Evolutionary conservation across 495 filamentous ascomycete genomes (phyloP).

Genomic region (Bacidia rubella): DNA sequence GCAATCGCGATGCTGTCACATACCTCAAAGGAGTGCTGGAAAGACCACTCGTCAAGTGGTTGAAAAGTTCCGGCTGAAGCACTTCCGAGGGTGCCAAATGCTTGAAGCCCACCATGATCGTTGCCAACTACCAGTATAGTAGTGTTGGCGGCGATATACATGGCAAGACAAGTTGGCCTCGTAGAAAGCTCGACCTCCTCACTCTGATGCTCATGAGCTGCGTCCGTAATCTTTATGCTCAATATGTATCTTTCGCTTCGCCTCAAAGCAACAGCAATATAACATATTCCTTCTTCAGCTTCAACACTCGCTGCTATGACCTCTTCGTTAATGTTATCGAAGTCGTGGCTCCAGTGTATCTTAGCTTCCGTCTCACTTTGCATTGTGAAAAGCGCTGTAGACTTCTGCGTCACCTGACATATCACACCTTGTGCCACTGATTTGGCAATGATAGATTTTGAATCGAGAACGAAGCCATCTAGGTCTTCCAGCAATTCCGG

Average conservation of each 20-base stretch:
- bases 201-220: neutral
- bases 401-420: constrained; percentile 44
- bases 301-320: constrained; percentile 1
- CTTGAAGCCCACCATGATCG: neutral
- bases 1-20: constrained; percentile 18
- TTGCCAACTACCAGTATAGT: neutral
- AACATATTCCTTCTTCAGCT: neutral
- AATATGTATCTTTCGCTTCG: neutral
- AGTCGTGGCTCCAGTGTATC: neutral
- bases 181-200: neutral
- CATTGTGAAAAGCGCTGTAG: neutral
- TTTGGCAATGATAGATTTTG: constrained; percentile 43
- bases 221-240: neutral
- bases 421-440: constrained; percentile 26
- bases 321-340: neutral
- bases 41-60: constrained; percentile 4
- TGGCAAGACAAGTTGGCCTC: neutral
- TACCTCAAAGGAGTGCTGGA: constrained; percentile 11
- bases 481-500: neutral
- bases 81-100: neutral
- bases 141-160: neutral
- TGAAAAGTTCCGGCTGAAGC: neutral
- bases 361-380: neutral
- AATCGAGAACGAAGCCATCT: constrained; percentile 32
- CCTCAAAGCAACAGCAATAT: neutral